Evolutionary conservation across 495 filamentous ascomycete genomes (phyloP), one percentile per base, ranked within the genome.

Genomic region (Talaromyces borbonicus): DNA sequence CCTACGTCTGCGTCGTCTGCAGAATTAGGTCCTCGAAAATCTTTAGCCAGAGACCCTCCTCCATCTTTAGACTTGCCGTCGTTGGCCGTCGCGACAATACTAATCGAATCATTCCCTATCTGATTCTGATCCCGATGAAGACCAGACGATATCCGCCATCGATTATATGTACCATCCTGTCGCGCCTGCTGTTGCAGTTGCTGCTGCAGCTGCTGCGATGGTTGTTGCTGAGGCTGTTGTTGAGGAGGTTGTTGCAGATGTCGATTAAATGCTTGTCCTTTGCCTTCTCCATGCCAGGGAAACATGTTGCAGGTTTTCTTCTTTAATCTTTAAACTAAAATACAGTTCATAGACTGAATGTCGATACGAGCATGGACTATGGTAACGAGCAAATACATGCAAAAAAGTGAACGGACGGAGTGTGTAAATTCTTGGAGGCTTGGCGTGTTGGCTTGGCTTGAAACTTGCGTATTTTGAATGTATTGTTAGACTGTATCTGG

Each of bases 121-220:
- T 49, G 31, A 16, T 14, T 37, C 8, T 5, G 4, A 4, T 20
- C 23, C 11, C n/a, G n/a, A n/a, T 39, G 14, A 12, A 45, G 37
- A 9, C 32, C 44, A 19, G 30, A 25, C 23, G 59, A 29, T 62
- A 52, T 33, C 58, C 62, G 43, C 54, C 57, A 40, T 57, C 62
- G 55, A 51, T 54, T 48, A 50, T 61, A 50, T 30, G 57, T 18
- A 47, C 51, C 39, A 53, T 63, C 50, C 50, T 55, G 42, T 29
- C 43, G 44, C 12, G 24, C 27, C 12, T 33, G 40, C 23, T 36
- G 24, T 14, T 47, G 46, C 19, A 39, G 16, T n/a, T 52, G 49
- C 1, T 29, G 41, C 8, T 47, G 45, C 20, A 37, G 35, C 35
- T 55, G 52, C n/a, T n/a, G n/a, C n/a, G n/a, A n/a, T 22, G 48